Evolutionary conservation across 768 basidiomycete genomes (phyloP).

Genomic region (Coprinopsis sp.): DNA sequence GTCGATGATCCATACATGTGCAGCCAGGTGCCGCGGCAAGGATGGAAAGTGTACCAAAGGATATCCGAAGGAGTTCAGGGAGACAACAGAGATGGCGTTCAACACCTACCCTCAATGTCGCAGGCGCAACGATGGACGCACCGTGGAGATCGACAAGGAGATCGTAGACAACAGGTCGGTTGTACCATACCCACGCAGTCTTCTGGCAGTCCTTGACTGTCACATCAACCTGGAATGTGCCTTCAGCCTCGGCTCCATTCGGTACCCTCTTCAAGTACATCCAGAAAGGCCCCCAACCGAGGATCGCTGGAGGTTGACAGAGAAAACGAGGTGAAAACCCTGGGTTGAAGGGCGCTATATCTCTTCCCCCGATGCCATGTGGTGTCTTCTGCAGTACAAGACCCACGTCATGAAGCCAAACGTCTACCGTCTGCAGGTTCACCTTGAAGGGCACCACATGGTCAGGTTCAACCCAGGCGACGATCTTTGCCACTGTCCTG

Average conservation of each 20-base stretch:
- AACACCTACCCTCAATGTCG: constrained; percentile 38
- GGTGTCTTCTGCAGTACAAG: constrained; percentile 29
- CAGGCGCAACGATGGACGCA: constrained; percentile 29
- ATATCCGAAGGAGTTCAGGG: constrained; percentile 37
- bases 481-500: constrained; percentile 19
- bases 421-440: constrained; percentile 39
- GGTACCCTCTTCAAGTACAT: constrained; percentile 48
- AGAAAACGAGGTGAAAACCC: constrained; percentile 34
- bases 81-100: constrained; percentile 29
- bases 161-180: constrained; percentile 34
- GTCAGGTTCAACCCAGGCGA: constrained; percentile 31
- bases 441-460: constrained; percentile 35
- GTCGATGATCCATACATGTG: constrained; percentile 43
- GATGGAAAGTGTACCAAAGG: constrained; percentile 36
- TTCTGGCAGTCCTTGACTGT: constrained; percentile 32
- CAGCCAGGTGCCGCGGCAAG: constrained; percentile 39
- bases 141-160: background rate
- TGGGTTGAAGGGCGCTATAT: constrained; percentile 36
- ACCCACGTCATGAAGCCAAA: constrained; percentile 34
- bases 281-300: constrained; percentile 42
- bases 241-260: constrained; percentile 33
- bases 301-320: constrained; percentile 30
- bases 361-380: constrained; percentile 28
- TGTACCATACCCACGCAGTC: constrained; percentile 35
- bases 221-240: constrained; percentile 49